Evolutionary conservation across 2,329 filamentous ascomycete genomes (phyloP), one percentile per base, ranked within the genome.

Genomic region (Calycina herbarum): DNA sequence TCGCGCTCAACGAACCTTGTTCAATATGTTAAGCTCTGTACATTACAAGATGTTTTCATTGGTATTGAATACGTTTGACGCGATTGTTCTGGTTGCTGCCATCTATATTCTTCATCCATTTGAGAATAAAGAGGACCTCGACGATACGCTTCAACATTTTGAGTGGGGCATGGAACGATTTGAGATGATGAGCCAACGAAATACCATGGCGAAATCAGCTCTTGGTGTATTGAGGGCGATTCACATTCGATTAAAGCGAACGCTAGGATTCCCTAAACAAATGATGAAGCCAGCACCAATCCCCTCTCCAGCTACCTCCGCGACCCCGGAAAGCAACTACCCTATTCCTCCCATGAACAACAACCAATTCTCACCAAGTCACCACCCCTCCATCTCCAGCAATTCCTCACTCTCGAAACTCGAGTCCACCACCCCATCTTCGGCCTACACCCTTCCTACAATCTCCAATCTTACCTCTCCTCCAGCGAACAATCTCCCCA

Each of bases 61-160:
- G 3, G 88, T 88, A 73, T 87, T 87, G 62, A 85, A 85, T 62
- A 88, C 85, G 6, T 89, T 89, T 66, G 86, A 89, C 70, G 86
- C 86, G 15, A 82, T 88, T 24, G 84, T 89, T 17, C 79, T 89
- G 64, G 79, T 88, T 62, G 83, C 86, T 0, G 83, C 85, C 20
- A 83, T 88, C 38, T 87, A 85, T 72, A 87, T 89, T 40, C 73
- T 89, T 8, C 87, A 87, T 67, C 86, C 86, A 0, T 78, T 77
- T 27, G 85, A 88, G 70, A 82, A 86, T 64, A 72, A 76, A 2
- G 82, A 84, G 31, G 75, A 83, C 33, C 75, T 83, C 0, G 76
- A 79, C 3, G 77, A 77, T 29, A 81, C 82, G 0, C 74, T 83
- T 8, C 83, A 85, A 70, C 85, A 88, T 69, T 87, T 86, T 68